Base-by-base conservation (phyloP, 2,329 filamentous ascomycete genomes). In the Botrytis porri region DNA sequence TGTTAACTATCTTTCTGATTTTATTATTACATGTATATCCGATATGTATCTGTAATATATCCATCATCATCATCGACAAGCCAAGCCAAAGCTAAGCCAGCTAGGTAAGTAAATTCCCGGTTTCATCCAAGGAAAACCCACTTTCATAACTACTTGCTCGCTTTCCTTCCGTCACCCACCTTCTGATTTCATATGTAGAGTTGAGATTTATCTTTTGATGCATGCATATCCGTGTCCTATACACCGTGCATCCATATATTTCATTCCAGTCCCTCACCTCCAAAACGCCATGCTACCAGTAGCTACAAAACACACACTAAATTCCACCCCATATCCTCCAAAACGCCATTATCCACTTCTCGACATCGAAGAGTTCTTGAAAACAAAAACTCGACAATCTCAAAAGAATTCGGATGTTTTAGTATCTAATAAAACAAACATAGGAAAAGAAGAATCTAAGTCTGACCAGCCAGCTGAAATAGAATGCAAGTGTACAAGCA, bases 301-400 rank as follows among this genome's bases (percentile, higher is more conserved):
- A 64, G 69, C 61, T 59, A 54, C 4, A 29, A 57, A 65, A 39
- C 16, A 9, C 43, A 48, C 6, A 29, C 4, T 39, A 54, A 65
- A 25, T 16, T 25, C 51, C 35, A 45, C 59, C 20, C 61, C 35
- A 32, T 29, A 8, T 10, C 4, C 63, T 25, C 16, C 37, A 41
- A 45, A 73, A 73, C 71, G 65, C 71, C 71, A 70, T 59, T 43
- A 60, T 41, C 64, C 9, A 73, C 78, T 67, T 48, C 79, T 80
- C 78, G 75, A 80, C 78, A 67, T 54, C 64, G 77, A 78, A 78
- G 76, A 65, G 77, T 76, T 9, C 51, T 29, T 9, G 4, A 4
- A 32, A 16, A 25, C 4, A 74, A 74, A n/a, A n/a, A 29, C 4
- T 51, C 43, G 59, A 72, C 75, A 77, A 80, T 77, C 60, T n/a